These are phyloP conservation scores for Kentomonas sorsogonicus DNA, from an alignment of 208 protist genomes.

Conservation along the genomic window DNA sequence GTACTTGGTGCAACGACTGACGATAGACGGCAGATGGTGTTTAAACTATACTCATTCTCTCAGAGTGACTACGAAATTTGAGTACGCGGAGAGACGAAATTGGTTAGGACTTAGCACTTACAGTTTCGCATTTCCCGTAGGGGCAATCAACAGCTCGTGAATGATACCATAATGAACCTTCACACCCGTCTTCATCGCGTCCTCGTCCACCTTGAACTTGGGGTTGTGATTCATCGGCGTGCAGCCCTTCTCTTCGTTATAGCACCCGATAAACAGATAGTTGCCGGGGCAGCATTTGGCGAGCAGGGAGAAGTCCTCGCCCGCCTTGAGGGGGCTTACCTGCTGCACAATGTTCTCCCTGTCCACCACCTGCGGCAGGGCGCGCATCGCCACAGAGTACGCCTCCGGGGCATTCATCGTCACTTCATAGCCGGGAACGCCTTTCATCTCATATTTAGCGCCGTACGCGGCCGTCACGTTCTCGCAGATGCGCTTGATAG, in stretches of 20 bases:
- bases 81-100: no score
- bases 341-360: no score
- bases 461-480: constrained; percentile 25
- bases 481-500: no score
- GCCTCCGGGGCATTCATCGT: constrained; percentile 35
- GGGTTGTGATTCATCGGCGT: constrained; percentile 38
- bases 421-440: constrained; percentile 40
- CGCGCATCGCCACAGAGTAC: no score
- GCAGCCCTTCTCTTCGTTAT: constrained; percentile 24
- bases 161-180: constrained; percentile 21
- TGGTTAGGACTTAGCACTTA: no score
- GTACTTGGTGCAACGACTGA: no score
- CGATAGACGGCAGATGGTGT: no score
- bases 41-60: no score
- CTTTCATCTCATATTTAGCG: no score
- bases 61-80: no score
- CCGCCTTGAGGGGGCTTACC: constrained; percentile 17
- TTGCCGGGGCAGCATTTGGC: constrained; percentile 26
- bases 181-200: constrained; percentile 40
- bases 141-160: constrained; percentile 16
- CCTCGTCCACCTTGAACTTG: constrained; percentile 46
- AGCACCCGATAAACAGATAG: constrained; percentile 39
- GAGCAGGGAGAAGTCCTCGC: constrained; percentile 47
- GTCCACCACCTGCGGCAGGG: no score
- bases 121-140: no score